A percentile compares a stretch with the other conserved stretches of the same genome.
Conservation (phyloP, 805 yeast species). For the Candida caryicola region DNA sequence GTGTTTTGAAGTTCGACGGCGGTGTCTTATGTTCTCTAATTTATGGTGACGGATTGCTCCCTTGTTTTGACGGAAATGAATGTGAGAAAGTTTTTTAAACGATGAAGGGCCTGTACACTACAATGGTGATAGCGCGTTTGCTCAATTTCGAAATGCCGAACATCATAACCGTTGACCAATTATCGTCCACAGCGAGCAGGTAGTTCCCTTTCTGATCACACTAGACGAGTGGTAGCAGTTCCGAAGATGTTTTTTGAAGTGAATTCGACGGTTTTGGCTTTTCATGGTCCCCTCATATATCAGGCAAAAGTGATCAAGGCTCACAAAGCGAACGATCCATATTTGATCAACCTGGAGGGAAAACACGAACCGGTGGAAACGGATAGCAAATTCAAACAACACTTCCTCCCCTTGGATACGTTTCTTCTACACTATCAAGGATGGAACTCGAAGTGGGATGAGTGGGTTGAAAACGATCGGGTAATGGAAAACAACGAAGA, state of each 20-base stretch:
- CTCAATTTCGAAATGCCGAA: no score
- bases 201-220: background rate
- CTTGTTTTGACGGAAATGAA: background rate
- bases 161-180: no score
- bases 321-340: conserved; percentile 52
- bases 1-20: background rate
- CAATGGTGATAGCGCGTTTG: background rate
- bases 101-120: background rate
- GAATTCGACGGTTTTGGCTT: conserved; percentile 54
- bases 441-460: conserved; percentile 96
- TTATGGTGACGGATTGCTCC: background rate
- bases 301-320: conserved; percentile 77
- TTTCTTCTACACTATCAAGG: conserved; percentile 88
- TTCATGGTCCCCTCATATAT: conserved; percentile 86
- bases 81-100: background rate
- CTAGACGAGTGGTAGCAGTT: background rate
- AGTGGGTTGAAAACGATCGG: conserved; percentile 79
- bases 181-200: background rate
- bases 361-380: conserved; percentile 32
- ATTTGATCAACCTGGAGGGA: conserved; percentile 41
- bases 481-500: conserved; percentile 68
- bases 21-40: background rate
- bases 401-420: conserved; percentile 29
- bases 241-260: conserved; percentile 12
- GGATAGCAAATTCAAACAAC: conserved; percentile 24